These are phyloP conservation scores for Melanogaster broomeanus DNA, from an alignment of 768 basidiomycete genomes.

Conservation along the genomic window DNA sequence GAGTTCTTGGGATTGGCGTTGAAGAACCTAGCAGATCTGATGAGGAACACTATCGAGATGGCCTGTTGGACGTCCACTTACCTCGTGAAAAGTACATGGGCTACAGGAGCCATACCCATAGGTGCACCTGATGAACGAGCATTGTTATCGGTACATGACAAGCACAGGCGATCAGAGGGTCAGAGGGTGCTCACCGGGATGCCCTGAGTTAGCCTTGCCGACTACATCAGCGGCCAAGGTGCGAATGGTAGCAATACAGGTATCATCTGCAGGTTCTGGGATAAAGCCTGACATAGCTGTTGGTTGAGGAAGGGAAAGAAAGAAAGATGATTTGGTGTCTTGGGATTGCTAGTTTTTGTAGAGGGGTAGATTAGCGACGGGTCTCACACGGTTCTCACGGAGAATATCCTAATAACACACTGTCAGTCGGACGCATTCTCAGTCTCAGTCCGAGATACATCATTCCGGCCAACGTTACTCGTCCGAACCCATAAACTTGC, in stretches of 20 bases:
- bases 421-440: not conserved
- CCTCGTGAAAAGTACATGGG: conserved; percentile 82
- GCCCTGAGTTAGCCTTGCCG: conserved; percentile 90
- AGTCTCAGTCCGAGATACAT: not conserved
- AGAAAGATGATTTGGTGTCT: conserved; percentile 8
- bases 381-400: conserved; percentile 4
- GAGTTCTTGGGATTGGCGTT: conserved; percentile 87
- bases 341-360: conserved; percentile 6
- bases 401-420: not conserved
- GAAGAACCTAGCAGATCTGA: conserved; percentile 58
- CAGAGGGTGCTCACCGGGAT: conserved; percentile 61
- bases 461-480: not conserved
- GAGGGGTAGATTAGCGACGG: not conserved
- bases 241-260: conserved; percentile 72
- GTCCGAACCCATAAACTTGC: not conserved
- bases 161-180: not conserved
- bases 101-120: conserved; percentile 88
- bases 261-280: conserved; percentile 46
- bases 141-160: conserved; percentile 9
- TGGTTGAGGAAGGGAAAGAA: conserved; percentile 13
- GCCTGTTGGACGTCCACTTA: conserved; percentile 22
- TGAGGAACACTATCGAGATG: not conserved
- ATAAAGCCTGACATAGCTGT: conserved; percentile 42
- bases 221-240: conserved; percentile 77
- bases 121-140: conserved; percentile 65